Percentiles rank a stretch among this genome's conserved stretches.
phyloP scores from a whole-genome alignment of 441 rosid genomes.

The Lepidium campestre region DNA sequence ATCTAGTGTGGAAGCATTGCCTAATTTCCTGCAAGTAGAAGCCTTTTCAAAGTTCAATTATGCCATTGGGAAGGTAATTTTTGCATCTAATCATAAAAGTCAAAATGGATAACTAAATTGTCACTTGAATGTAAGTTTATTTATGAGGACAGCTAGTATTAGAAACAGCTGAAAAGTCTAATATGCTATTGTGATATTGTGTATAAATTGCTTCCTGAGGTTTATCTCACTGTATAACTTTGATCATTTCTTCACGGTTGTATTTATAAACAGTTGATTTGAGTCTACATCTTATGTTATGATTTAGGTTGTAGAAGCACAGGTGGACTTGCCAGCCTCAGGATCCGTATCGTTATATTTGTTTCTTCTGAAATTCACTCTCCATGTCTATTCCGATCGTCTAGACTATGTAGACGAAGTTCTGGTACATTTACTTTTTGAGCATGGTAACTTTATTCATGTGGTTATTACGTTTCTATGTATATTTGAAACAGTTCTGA shows the following conservation, averaged over 20 bases:
- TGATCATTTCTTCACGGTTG: background rate
- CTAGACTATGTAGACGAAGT: constrained; percentile 99
- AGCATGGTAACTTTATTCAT: background rate
- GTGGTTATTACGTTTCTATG: background rate
- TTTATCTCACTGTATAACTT: background rate
- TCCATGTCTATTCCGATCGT: constrained; percentile 92
- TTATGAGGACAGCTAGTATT: constrained; percentile 5
- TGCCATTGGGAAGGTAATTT: constrained; percentile 91
- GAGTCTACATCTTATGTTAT: constrained; percentile 19
- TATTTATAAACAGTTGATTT: background rate
- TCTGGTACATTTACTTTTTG: constrained; percentile 51
- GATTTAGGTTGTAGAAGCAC: constrained; percentile 89
- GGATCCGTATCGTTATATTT: constrained; percentile 87
- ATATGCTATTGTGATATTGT: background rate
- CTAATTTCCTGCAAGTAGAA: constrained; percentile 95
- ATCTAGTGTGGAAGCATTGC: constrained; percentile 80
- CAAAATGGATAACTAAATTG: background rate
- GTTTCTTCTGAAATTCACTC: constrained; percentile 92
- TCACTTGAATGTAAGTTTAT: background rate
- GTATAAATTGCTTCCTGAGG: background rate
- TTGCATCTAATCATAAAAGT: constrained; percentile 2
- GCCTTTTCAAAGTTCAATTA: constrained; percentile 88
- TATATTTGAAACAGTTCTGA: background rate
- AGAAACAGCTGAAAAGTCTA: background rate
- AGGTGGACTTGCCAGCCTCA: constrained; percentile 75